phyloP scores from a whole-genome alignment of 78 protist species.

The Speleostelium caveatum region DNA sequence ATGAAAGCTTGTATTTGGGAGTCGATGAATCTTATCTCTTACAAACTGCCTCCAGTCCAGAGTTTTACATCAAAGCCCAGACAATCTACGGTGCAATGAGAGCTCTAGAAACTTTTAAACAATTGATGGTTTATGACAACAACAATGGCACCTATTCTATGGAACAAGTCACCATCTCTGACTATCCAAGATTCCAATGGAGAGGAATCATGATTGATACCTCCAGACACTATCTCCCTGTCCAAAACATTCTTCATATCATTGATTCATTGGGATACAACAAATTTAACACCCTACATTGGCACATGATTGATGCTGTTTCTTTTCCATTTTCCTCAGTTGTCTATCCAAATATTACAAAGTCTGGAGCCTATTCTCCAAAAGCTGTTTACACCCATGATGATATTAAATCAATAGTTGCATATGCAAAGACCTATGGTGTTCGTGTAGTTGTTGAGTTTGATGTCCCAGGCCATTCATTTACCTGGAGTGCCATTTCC shows the following conservation, averaged over 20 bases:
- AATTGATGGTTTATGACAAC: constrained; percentile 14
- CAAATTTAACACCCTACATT: constrained; percentile 94
- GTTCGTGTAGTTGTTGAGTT: constrained; percentile 90
- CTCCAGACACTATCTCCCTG: constrained; percentile 90
- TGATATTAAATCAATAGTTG: constrained; percentile 88
- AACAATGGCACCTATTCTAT: background rate
- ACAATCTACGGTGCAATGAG: constrained; percentile 62
- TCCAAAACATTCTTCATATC: constrained; percentile 57
- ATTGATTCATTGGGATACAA: constrained; percentile 84
- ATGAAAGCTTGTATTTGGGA: constrained; percentile 22
- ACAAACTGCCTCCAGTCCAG: background rate
- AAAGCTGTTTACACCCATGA: constrained; percentile 77
- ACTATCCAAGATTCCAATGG: constrained; percentile 91
- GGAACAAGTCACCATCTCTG: constrained; percentile 43
- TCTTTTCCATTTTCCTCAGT: constrained; percentile 89
- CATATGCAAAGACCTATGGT: constrained; percentile 89
- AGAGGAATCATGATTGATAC: constrained; percentile 95
- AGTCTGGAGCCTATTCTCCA: constrained; percentile 82
- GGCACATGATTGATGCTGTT: constrained; percentile 95
- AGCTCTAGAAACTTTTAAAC: constrained; percentile 47
- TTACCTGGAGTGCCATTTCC: constrained; percentile 91
- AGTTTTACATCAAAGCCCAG: constrained; percentile 20
- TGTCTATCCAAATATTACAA: constrained; percentile 77
- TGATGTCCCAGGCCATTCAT: constrained; percentile 96
- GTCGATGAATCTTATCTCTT: constrained; percentile 29